A percentile compares a stretch with the other conserved stretches of the same genome.
Conservation (phyloP, 192 early-diverging fungal genomes). For the Podila minutissima region DNA sequence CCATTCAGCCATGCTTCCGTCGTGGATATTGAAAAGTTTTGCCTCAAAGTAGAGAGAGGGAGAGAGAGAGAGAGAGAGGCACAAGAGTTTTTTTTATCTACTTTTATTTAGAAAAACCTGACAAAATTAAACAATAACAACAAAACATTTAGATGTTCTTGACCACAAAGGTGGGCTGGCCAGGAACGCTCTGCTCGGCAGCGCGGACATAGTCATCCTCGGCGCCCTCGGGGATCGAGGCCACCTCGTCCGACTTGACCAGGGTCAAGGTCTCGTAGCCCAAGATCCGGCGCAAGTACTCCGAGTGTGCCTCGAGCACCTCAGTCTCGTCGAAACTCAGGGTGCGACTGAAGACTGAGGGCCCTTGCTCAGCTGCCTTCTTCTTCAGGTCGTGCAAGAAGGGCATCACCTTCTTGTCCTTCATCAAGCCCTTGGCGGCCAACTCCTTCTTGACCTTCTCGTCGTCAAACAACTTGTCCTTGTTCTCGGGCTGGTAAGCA, state of each 20-base stretch:
- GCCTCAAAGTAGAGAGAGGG: no score
- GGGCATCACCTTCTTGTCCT: conserved; percentile 97
- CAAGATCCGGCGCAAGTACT: conserved; percentile 68
- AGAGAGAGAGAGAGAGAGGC: no score
- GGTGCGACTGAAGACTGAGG: conserved; percentile 81
- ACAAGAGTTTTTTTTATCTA: no score
- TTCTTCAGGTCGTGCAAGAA: conserved; percentile 94
- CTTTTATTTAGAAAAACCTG: no score
- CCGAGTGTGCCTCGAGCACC: conserved; percentile 61
- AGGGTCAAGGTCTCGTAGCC: conserved; percentile 66
- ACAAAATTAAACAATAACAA: no score
- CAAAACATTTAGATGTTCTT: conserved; percentile 54
- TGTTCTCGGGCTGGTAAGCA: conserved; percentile 58
- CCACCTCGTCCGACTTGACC: conserved; percentile 55
- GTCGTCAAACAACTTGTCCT: conserved; percentile 73
- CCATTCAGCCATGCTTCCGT: no score
- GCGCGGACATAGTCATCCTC: conserved; percentile 60
- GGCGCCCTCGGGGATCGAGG: conserved; percentile 24
- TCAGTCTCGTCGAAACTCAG: conserved; percentile 86
- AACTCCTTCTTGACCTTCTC: conserved; percentile 77
- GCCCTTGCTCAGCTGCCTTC: conserved; percentile 72
- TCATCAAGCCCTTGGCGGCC: conserved; percentile 76
- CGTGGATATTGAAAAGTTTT: no score
- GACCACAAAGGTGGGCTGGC: conserved; percentile 63
- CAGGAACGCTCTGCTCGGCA: conserved; percentile 65